Evolutionary conservation across 2,329 filamentous ascomycete species (phyloP), one percentile per base, ranked within the genome.

Genomic region (Tolypocladium pustulatum): DNA sequence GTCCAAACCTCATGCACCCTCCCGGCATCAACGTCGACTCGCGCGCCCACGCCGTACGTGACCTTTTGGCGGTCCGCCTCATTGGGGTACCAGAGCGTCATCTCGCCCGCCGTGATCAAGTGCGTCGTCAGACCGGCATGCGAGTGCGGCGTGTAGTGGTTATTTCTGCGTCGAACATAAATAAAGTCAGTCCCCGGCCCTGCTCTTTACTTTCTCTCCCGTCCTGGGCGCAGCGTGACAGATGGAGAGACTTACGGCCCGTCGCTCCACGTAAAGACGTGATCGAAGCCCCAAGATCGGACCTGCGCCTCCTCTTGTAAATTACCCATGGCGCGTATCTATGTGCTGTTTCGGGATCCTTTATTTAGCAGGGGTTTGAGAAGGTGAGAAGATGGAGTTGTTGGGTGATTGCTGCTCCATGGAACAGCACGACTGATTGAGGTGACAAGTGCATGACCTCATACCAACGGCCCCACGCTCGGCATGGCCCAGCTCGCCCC

Each of bases 191-290:
- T 10, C 7, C 25, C 46, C 2, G 27, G 13, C 3, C 3, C 17
- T 30, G 15, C 2, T 17, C 10, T 30, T n/a, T n/a, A n/a, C n/a
- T n/a, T n/a, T n/a, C n/a, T n/a, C n/a, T n/a, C n/a, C n/a, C n/a
- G n/a, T n/a, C n/a, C n/a, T n/a, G n/a, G n/a, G 6, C 3, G 3
- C 12, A 5, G 5, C 32, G 12, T 20, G 13, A 20, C 15, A 20
- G 1, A 20, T 4, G 27, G n/a, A 30, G 38, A 32, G 34, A 79
- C 83, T 69, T 79, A 89, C 86, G 85, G 83, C 27, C 77, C 74
- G 71, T 90, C 88, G 9, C 80, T 84, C 87, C 87, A 90, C 3
- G 86, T 89, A 63, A 89, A 89, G 66, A 89, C 86, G 55, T 84
- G 77, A 3, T 69, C 64, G 68, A 90, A 91, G 1, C 87, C 87